Conservation (phyloP, 75 land plant genomes). For the Sequoiadendron giganteum region DNA sequence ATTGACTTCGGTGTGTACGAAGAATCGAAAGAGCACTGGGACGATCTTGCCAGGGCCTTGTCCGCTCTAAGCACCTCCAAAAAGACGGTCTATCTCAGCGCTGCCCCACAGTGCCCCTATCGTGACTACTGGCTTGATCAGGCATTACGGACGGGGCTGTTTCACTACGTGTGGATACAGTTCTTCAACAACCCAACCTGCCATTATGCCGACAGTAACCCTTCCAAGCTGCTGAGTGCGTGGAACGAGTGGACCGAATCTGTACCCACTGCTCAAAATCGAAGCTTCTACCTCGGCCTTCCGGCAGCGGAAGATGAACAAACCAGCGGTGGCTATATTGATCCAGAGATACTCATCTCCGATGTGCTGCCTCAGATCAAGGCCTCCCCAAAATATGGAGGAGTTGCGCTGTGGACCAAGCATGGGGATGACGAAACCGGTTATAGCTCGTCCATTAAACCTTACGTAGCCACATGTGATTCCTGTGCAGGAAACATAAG, state of each 20-base stretch:
- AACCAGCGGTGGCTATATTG: too few species aligned
- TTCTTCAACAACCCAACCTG: neutral
- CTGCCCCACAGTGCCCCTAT: neutral
- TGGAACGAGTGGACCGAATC: neutral
- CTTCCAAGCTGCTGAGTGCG: neutral
- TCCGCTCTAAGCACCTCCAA: neutral
- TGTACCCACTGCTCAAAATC: neutral
- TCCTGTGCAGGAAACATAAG: too few species aligned
- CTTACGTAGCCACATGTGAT: too few species aligned
- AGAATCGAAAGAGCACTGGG: neutral
- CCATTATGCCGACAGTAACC: neutral
- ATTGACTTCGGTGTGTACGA: slow-evolving; percentile 28
- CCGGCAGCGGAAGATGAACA: accelerated
- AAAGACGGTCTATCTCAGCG: neutral
- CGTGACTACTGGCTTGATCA: too few species aligned
- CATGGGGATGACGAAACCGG: too few species aligned
- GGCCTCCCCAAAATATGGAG: too few species aligned
- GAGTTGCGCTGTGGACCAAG: too few species aligned
- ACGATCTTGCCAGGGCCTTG: neutral
- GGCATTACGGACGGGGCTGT: neutral
- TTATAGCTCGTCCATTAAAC: too few species aligned
- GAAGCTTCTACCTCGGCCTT: neutral
- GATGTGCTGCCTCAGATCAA: too few species aligned
- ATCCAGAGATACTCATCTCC: too few species aligned
- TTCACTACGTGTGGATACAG: neutral